Percentiles rank a stretch among this genome's conserved stretches.
Evolutionary conservation across 1,284 basidiomycete species (phyloP).

Genomic region (Phaffia rhodozyma): DNA sequence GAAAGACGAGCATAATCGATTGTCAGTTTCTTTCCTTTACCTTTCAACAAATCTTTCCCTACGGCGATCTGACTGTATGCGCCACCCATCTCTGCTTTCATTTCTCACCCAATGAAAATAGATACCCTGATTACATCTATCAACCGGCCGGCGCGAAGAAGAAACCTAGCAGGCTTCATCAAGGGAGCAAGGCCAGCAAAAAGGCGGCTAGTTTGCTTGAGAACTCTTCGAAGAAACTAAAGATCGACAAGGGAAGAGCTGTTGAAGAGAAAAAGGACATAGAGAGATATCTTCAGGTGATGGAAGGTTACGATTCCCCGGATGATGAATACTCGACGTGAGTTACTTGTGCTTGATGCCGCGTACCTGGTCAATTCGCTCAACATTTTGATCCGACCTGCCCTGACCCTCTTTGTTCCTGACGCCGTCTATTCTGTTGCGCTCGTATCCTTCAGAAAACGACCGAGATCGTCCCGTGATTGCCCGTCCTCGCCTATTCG

Average conservation of each 20-base stretch:
- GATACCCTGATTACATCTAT: slow-evolving; percentile 14
- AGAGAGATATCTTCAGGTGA: background rate
- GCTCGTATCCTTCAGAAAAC: too few relatives aligned
- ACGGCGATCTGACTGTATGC: background rate
- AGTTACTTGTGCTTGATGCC: too few relatives aligned
- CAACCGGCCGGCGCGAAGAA: background rate
- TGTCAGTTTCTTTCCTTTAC: slow-evolving; percentile 1
- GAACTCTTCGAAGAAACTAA: too few relatives aligned
- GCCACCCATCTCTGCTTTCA: background rate
- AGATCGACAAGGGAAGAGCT: background rate
- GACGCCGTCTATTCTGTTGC: too few relatives aligned
- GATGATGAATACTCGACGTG: too few relatives aligned
- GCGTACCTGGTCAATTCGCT: too few relatives aligned
- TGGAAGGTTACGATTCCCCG: background rate
- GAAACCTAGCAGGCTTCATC: background rate
- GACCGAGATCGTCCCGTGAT: too few relatives aligned
- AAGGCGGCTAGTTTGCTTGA: background rate
- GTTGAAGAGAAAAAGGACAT: background rate
- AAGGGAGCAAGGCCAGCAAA: slow-evolving; percentile 7
- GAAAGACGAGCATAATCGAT: slow-evolving; percentile 13
- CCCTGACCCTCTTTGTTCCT: too few relatives aligned
- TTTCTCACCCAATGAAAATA: background rate
- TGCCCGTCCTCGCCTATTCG: too few relatives aligned
- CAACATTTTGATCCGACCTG: too few relatives aligned
- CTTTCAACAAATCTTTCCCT: background rate